Base-by-base conservation (phyloP, 306 rosid species). In the Vicia faba region DNA sequence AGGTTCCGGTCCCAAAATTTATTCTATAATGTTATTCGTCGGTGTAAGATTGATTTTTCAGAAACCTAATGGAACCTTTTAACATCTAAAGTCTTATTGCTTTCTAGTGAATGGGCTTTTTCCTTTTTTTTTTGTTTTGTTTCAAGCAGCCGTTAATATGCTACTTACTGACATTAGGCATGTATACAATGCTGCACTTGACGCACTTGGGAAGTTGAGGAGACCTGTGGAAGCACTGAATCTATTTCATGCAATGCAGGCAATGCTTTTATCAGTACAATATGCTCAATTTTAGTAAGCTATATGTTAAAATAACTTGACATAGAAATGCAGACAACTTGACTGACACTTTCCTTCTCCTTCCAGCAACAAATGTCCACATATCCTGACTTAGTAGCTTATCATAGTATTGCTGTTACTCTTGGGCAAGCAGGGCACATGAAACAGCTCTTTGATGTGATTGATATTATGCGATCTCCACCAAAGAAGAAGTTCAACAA, bases 401-500 rank as follows among this genome's bases (percentile, higher is more conserved):
- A 92, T 83, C 98, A 77, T 77, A 84, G 91, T 73, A 82, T 88
- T 73, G 89, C 96, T 53, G 86, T 89, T 61, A 84, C 97, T 64
- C 98, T 93, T 79, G 98, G 98, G 73, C 96, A 88, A 93, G 95
- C 87, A 33, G 98, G 98, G 59, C 78, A 84, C 57, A 82, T 89
- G 90, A 86, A 84, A 82, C 96, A 89, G 76, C 98, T 93, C 67
- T 92, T 93, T 79, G 91, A 86, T 69, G 91, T 89, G 66, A 86
- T 92, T 81, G 96, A 92, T 79, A 83, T 46, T 53, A 92, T 92
- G 98, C 83, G 58, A 44, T 89, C 87, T 31, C 93, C 93, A 64
- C 96, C 98, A 40, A 86, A 84, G 87, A 87, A 80, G 82, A 86
- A 83, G 68, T 83, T 92, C 71, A 89, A 84, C 73, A 80, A 81